Evolutionary conservation across 805 yeast species (phyloP), one percentile per base, ranked within the genome.

Genomic region (Jamesozyma hellenica): DNA sequence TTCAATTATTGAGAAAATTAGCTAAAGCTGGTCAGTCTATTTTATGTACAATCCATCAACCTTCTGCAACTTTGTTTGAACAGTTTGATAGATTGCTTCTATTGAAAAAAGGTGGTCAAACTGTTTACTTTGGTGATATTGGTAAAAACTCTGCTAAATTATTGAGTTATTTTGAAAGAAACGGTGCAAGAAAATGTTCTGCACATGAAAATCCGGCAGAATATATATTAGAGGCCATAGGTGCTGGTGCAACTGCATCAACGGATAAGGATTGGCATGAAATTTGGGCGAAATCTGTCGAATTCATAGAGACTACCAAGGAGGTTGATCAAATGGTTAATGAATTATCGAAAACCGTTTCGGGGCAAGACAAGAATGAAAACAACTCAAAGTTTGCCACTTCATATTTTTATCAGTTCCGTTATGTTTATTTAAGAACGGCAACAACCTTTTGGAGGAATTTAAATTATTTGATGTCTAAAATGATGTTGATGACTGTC

Each of bases 121-220:
- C 88, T 46, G 90, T 80, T 26, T 82, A 82, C 60, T 82, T 81
- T 56, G 94, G 94, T 50, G 87, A 81, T 46, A 75, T 82, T 51
- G 92, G 92, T 48, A 66, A 69, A 43, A 72, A 75, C 55, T 79
- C 82, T 38, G 42, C 49, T 28, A 66, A 77, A 3, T 66, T 82
- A 58, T 72, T 78, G 33, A 57, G 67, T 42, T 82, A 82, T 59
- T 82, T 82, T 53, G 88, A 82, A 63, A 70, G 70, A 48, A 63
- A 79, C 55, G 83, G 94, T 28, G 86, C 87, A 30, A 72, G 77
- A 43, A 68, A 71, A 39, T 82, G 92, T 65, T 68, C 64, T 27
- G 58, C 58, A 11, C 60, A 64, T 28, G 86, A 77, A 40, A 81
- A 81, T 48, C 87, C 88, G 17, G 87, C 87, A 26, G 88, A 80